Conservation (phyloP, 768 basidiomycete genomes). For the Megacollybia marginata region DNA sequence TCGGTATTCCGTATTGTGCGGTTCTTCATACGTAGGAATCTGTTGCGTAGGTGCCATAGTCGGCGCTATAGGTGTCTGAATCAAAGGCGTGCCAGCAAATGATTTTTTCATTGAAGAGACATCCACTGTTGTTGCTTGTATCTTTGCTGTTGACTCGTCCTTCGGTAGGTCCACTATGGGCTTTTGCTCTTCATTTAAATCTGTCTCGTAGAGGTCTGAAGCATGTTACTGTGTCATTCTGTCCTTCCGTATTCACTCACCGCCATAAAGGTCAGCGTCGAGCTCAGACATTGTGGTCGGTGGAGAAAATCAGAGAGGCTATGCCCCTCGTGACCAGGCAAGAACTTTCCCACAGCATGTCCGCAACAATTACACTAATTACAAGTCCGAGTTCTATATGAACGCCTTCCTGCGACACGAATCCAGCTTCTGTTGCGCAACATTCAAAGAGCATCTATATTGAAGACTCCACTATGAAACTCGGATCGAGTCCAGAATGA, state of each 20-base stretch:
- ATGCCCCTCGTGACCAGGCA: too few relatives aligned
- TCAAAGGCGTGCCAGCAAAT: conserved; percentile 17
- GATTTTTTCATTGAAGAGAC: conserved; percentile 7
- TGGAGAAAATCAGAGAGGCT: neutral
- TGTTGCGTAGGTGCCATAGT: conserved; percentile 41
- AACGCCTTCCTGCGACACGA: too few relatives aligned
- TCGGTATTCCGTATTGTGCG: conserved; percentile 44
- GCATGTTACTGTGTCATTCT: neutral
- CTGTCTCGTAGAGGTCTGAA: conserved; percentile 67
- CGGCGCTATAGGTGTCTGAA: conserved; percentile 13
- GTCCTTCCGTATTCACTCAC: conserved; percentile 30
- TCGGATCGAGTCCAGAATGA: too few relatives aligned
- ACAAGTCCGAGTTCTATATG: too few relatives aligned
- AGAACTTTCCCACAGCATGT: too few relatives aligned
- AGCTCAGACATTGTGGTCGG: conserved; percentile 61
- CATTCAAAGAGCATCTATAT: too few relatives aligned
- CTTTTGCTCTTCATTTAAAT: conserved; percentile 42
- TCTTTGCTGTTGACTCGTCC: too few relatives aligned
- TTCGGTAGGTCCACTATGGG: too few relatives aligned
- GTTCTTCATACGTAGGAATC: conserved; percentile 75
- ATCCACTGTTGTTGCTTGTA: neutral
- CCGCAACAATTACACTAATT: too few relatives aligned
- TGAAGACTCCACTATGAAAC: too few relatives aligned
- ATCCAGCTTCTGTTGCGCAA: too few relatives aligned
- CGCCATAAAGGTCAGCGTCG: conserved; percentile 87